A percentile compares a stretch with the other conserved stretches of the same genome.
phyloP scores from a whole-genome alignment of 2,329 filamentous ascomycete genomes.

The Periconia sp. region DNA sequence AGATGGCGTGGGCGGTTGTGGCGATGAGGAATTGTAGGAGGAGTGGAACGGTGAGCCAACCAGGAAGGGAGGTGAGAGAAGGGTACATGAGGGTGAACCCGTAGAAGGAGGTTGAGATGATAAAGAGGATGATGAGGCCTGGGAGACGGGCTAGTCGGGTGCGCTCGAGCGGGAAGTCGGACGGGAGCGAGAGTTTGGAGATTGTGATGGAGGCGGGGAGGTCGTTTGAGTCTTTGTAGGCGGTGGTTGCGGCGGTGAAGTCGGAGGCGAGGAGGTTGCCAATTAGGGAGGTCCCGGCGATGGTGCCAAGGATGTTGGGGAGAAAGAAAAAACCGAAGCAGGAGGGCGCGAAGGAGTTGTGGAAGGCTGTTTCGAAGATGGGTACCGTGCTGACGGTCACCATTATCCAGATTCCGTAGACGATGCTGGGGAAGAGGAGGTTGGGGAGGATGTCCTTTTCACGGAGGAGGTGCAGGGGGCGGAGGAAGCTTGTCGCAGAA shows the following conservation, averaged over 20 bases:
- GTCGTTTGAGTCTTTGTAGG: constrained; percentile 34
- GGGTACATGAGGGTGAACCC: constrained; percentile 40
- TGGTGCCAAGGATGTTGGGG: constrained; percentile 45
- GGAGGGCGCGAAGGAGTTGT: constrained; percentile 35
- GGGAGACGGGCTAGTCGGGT: constrained; percentile 43
- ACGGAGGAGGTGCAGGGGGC: constrained; percentile 45
- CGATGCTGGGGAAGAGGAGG: constrained; percentile 47
- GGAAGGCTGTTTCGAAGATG: constrained; percentile 43
- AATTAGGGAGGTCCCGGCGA: constrained; percentile 45
- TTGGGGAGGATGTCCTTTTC: constrained; percentile 52
- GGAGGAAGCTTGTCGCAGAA: constrained; percentile 37
- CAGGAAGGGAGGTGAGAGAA: constrained; percentile 20
- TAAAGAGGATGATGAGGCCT: constrained; percentile 44
- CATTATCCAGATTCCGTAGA: constrained; percentile 55
- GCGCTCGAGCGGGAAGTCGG: constrained; percentile 48
- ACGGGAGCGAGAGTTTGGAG: constrained; percentile 14
- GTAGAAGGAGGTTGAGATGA: constrained; percentile 39
- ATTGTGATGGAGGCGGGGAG: constrained; percentile 30
- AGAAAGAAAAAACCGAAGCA: constrained; percentile 47
- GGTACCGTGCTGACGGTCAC: constrained; percentile 49
- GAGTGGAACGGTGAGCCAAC: constrained; percentile 13
- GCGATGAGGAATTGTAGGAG: constrained; percentile 34
- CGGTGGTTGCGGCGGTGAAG: constrained; percentile 38
- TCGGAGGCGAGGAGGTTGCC: constrained; percentile 48
- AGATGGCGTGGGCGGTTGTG: constrained; percentile 36